A percentile compares a stretch with the other conserved stretches of the same genome.
Conservation (phyloP, 169 alveolate species). For the Plasmodium cynomolgi region DNA sequence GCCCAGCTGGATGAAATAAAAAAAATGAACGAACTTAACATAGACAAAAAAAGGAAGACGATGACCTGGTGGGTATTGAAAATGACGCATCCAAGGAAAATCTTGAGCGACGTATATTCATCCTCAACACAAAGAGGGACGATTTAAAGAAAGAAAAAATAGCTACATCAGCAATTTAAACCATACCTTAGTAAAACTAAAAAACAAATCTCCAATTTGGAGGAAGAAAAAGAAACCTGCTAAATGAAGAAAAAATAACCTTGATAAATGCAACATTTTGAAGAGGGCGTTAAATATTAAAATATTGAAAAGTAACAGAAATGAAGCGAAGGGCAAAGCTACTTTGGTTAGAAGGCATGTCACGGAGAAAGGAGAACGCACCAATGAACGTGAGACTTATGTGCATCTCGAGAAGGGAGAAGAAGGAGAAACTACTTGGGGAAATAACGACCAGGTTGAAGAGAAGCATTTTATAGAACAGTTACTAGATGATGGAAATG, state of each 20-base stretch:
- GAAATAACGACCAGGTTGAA: not conserved
- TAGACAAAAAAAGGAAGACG: conserved; percentile 21
- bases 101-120: conserved; percentile 27
- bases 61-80: not conserved
- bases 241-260: conserved; percentile 52
- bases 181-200: conserved; percentile 8
- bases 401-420: not conserved
- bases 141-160: conserved; percentile 62
- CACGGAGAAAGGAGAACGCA: not conserved
- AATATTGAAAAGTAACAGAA: not conserved
- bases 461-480: conserved; percentile 26
- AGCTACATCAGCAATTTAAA: conserved; percentile 20
- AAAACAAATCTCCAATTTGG: conserved; percentile 39
- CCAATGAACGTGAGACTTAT: not conserved
- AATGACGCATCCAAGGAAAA: conserved; percentile 24
- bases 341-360: not conserved
- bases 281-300: conserved; percentile 46
- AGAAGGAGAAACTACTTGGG: not conserved
- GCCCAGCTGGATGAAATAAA: conserved; percentile 32
- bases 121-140: conserved; percentile 49
- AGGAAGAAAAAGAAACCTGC: conserved; percentile 29
- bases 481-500: conserved; percentile 1
- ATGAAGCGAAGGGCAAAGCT: conserved; percentile 3
- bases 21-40: conserved; percentile 49
- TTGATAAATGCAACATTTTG: conserved; percentile 30